These are phyloP conservation scores for Urochloa ruziziensis DNA, from an alignment of 176 grass and related monocot species.

Conservation along the genomic window DNA sequence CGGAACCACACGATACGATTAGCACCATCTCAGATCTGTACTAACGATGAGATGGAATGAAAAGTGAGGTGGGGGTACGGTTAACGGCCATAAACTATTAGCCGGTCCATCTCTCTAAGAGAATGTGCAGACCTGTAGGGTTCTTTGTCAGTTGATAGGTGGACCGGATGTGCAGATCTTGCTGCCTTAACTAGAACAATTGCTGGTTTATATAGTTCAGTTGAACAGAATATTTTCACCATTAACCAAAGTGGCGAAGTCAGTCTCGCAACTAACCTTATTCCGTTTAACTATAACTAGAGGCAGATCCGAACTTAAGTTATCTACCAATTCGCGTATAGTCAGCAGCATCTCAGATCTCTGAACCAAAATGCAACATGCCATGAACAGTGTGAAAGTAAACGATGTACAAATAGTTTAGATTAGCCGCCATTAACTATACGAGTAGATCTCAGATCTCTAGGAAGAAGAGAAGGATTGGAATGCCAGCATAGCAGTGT, in stretches of 20 bases:
- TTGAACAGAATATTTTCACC: not conserved
- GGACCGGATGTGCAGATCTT: too few species aligned
- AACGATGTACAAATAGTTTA: not conserved
- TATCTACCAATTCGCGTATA: not conserved
- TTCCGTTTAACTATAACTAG: too few species aligned
- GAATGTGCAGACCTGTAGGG: not conserved
- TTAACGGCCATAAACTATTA: not conserved
- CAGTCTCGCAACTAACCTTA: too few species aligned
- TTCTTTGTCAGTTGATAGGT: not conserved
- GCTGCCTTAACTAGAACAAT: too few species aligned
- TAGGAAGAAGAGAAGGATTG: not conserved
- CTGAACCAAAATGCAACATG: not conserved
- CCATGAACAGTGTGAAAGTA: not conserved
- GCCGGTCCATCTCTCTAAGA: not conserved
- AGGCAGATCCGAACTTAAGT: not conserved
- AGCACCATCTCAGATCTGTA: not conserved
- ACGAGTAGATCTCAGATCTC: constrained; percentile 1
- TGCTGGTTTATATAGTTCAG: not conserved
- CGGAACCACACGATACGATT: not conserved
- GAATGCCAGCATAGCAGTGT: not conserved
- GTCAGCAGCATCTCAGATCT: not conserved
- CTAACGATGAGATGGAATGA: not conserved
- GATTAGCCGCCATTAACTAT: constrained; percentile 6
- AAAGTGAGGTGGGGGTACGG: not conserved
- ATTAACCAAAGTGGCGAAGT: too few species aligned